Evolutionary conservation across 768 basidiomycete genomes (phyloP).

Genomic region (Scleroderma citrinum): DNA sequence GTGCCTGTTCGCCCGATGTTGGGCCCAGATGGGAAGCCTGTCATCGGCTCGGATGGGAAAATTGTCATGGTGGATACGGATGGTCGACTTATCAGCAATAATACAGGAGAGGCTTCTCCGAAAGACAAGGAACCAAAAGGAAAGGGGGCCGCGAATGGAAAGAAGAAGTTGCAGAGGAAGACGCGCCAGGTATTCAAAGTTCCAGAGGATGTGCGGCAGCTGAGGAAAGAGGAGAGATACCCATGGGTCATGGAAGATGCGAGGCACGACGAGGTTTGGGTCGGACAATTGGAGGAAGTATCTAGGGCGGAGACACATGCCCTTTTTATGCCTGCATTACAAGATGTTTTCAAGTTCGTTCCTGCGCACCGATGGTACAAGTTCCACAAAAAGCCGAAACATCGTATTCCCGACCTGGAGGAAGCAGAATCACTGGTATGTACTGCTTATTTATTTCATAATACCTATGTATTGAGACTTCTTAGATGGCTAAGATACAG

Average conservation of each 20-base stretch:
- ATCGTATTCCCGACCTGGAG: conserved; percentile 61
- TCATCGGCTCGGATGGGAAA: conserved; percentile 70
- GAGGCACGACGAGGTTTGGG: conserved; percentile 66
- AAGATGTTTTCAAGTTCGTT: conserved; percentile 82
- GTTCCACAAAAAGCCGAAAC: conserved; percentile 80
- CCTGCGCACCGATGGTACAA: conserved; percentile 89
- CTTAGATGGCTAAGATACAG: conserved; percentile 38
- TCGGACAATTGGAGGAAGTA: conserved; percentile 76
- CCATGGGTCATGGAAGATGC: conserved; percentile 92
- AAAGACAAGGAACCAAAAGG: conserved; percentile 37
- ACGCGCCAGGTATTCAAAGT: conserved; percentile 78
- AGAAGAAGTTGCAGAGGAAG: conserved; percentile 79
- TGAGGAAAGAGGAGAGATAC: conserved; percentile 80
- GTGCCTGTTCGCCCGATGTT: conserved; percentile 68
- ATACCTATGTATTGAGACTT: neutral
- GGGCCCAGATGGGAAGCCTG: conserved; percentile 79
- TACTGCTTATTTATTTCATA: conserved; percentile 1
- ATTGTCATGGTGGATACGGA: conserved; percentile 80
- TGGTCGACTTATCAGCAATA: conserved; percentile 55
- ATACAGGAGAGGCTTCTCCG: conserved; percentile 25
- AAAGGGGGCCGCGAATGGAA: conserved; percentile 40
- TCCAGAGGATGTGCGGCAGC: conserved; percentile 68
- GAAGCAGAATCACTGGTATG: conserved; percentile 64
- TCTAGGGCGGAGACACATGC: conserved; percentile 66
- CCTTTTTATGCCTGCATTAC: conserved; percentile 79